Evolutionary conservation across 441 rosid genomes (phyloP), one percentile per base, ranked within the genome.

Genomic region (Eruca vesicaria): DNA sequence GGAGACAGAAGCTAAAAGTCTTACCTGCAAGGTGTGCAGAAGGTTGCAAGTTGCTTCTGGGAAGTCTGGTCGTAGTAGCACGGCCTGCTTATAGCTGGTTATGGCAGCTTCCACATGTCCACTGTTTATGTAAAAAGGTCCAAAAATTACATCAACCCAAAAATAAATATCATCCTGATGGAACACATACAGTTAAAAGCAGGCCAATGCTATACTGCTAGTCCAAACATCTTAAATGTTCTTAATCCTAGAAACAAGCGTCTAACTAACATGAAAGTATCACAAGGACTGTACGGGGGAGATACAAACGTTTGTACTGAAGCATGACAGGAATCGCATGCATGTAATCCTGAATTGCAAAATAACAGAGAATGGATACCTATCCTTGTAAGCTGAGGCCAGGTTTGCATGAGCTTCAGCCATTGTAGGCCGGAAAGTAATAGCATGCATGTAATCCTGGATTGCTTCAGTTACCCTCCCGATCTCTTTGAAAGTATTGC

Each of bases 31-130:
- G 14, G 99, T 92, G 79, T 96, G 99, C 60, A 93, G 82, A 78
- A 96, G 98, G 79, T 96, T 96, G 83, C 98, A 96, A 10, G 98
- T 96, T 48, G 98, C 99, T 84, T 96, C 99, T 61, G 99, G 99
- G 65, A 96, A 96, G 75, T 96, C 98, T 9, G 97, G 84, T 55
- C 99, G 90, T 63, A 93, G 84, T 45, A 72, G 64, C 79, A 96
- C 79, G 56, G 99, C 99, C 83, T 96, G 97, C 76, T 86, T 88
- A 79, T 96, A 96, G 85, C 98, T 96, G 71, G 93, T 90, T 66
- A 94, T 83, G 68, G 99, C 98, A 78, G 96, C 92, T 81, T 96
- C 98, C 77, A 90, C 96, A 82, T 38, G 96, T 38, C 96, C 98
- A 73, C 99, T 96, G 86, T 66, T 78, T 33, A 81, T 19, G 70